Evolutionary conservation across 768 basidiomycete species (phyloP).

Genomic region (Ephemerocybe angulata): DNA sequence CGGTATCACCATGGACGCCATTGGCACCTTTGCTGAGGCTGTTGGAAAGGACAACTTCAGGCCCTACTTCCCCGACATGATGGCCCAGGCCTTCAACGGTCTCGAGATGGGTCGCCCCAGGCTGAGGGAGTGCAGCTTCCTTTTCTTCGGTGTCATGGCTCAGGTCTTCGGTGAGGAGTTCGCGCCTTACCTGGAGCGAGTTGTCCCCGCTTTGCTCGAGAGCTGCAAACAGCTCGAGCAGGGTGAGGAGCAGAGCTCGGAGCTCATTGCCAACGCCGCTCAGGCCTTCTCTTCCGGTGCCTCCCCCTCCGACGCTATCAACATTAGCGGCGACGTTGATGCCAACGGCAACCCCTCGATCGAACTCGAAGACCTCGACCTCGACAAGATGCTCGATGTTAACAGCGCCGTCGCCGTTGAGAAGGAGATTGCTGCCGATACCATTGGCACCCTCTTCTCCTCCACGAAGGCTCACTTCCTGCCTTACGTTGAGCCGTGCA

Average conservation of each 20-base stretch:
- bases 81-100: slow-evolving; percentile 91
- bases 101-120: slow-evolving; percentile 83
- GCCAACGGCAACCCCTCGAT: slow-evolving; percentile 53
- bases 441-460: slow-evolving; percentile 86
- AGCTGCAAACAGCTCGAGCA: slow-evolving; percentile 84
- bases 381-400: slow-evolving; percentile 86
- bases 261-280: slow-evolving; percentile 54
- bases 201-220: slow-evolving; percentile 79
- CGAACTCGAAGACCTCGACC: slow-evolving; percentile 74
- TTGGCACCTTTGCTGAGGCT: slow-evolving; percentile 96
- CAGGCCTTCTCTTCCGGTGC: slow-evolving; percentile 70
- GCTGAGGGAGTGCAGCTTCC: slow-evolving; percentile 91
- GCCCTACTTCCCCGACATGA: slow-evolving; percentile 94
- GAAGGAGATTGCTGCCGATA: slow-evolving; percentile 98
- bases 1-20: slow-evolving; percentile 98
- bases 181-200: slow-evolving; percentile 76
- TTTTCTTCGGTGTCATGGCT: slow-evolving; percentile 99
- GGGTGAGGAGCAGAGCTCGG: slow-evolving; percentile 48
- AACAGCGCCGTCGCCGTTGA: slow-evolving; percentile 97
- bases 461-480: slow-evolving; percentile 82
- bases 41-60: slow-evolving; percentile 92
- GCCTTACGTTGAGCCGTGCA: slow-evolving; percentile 82
- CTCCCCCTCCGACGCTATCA: slow-evolving; percentile 67
- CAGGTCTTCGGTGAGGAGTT: slow-evolving; percentile 95
- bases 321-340: slow-evolving; percentile 53